Base-by-base conservation (phyloP, 2,329 filamentous ascomycete species). In the Fusarium avenaceum region DNA sequence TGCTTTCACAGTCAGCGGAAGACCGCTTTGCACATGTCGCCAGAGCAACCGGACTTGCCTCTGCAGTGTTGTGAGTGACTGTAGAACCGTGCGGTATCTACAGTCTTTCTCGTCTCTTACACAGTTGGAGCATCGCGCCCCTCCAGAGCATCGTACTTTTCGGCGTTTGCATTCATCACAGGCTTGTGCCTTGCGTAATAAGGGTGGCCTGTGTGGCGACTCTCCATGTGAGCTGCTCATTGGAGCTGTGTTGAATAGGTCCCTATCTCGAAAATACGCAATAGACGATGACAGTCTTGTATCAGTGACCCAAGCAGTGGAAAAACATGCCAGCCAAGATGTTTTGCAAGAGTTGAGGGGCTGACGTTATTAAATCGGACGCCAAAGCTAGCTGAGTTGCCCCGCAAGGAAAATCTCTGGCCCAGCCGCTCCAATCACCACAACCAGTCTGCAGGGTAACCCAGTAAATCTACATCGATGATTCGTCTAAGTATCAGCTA, bases 101-200 rank as follows among this genome's bases (percentile, higher is more conserved):
- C 44, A 46, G 3, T 46, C 44, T 17, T 46, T 46, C 3, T n/a
- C 30, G 11, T 46, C 28, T 9, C 44, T 22, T 15, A 33, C 13
- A 40, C 62, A 65, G 19, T 65, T 57, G 35, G 51, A n/a, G 47
- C 62, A 65, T 49, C 43, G 43, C 6, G 38, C 14, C 15, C 55
- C 55, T 39, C 60, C 60, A 3, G 56, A 60, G 28, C 60, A 63
- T n/a, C 56, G 55, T 11, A 63, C 49, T 35, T 63, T 63, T 38
- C 60, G 60, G 15, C 55, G 60, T 30, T 63, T 63, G 50, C 60
- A 63, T n/a, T 59, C 49, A 43, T 63, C 49, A 39, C 60, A 63
- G n/a, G 60, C 60, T 33, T 57, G 53, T 7, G 59, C 44, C 17
- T 63, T 58, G 13, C 59, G 59, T 38, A 33, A 45, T 5, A 56